Conservation (phyloP, 2,329 filamentous ascomycete species). For the Diaporthe vaccinii region DNA sequence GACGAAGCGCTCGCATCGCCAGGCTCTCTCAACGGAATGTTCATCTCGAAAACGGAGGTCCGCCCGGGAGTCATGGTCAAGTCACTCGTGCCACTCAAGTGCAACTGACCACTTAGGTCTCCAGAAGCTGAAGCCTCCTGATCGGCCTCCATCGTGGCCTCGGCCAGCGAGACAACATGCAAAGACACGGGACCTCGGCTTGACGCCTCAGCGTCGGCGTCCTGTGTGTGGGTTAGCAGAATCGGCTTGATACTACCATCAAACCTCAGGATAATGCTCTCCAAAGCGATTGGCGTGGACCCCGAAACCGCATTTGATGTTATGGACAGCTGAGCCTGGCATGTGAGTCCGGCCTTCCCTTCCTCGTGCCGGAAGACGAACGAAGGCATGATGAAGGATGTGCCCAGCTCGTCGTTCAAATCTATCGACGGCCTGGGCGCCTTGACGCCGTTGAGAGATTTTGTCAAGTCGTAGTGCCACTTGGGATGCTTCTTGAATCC, state of each 20-base stretch:
- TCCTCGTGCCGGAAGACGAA: constrained; percentile 42
- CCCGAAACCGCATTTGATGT: constrained; percentile 67
- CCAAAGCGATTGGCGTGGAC: constrained; percentile 65
- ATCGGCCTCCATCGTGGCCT: constrained; percentile 45
- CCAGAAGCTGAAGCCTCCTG: constrained; percentile 46
- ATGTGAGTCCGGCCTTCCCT: constrained; percentile 67
- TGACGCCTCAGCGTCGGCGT: too few relatives aligned
- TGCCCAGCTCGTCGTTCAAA: constrained; percentile 63
- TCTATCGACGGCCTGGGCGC: constrained; percentile 62
- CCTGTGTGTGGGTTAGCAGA: constrained; percentile 60
- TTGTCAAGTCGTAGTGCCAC: constrained; percentile 74
- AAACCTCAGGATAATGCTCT: constrained; percentile 67
- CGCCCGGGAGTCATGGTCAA: constrained; percentile 77
- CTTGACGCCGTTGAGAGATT: constrained; percentile 65
- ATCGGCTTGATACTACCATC: constrained; percentile 70
- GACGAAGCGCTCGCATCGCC: constrained; percentile 79
- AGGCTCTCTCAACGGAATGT: constrained; percentile 82
- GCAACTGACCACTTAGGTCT: constrained; percentile 48
- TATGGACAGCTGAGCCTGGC: constrained; percentile 69
- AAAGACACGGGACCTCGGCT: constrained; percentile 47
- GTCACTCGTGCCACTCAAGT: constrained; percentile 68
- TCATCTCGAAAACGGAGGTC: constrained; percentile 78
- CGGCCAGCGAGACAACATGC: constrained; percentile 45
- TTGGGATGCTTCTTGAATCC: constrained; percentile 67
- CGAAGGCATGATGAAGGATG: constrained; percentile 67